Base-by-base conservation (phyloP, 768 basidiomycete genomes). In the Amyloporia xantha region DNA sequence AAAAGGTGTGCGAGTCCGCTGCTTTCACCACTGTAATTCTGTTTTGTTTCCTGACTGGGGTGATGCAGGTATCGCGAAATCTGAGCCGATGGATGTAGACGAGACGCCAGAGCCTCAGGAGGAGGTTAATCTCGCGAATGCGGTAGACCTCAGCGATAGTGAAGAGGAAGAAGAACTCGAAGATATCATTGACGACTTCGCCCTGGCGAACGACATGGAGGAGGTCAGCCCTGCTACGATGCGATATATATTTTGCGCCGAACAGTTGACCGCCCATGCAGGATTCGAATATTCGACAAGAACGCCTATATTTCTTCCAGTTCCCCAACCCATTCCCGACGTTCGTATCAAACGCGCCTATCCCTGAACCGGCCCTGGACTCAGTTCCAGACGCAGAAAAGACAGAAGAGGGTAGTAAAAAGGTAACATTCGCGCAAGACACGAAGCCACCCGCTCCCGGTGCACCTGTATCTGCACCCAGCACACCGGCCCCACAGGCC, bases 311-410 rank as follows among this genome's bases (percentile, higher is more conserved):
- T 60, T 84, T 92, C 56, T 93, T 95, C 69, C 91, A 94, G 61
- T 95, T 95, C 59, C 93, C 93, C 0, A 64, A 72, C 7, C 87
- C 90, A 0, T 93, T 96, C 66, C 91, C 92, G 0, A 74, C 70
- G 4, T 93, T 93, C 66, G 50, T 70, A 2, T 68, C 77, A 5
- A 38, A 69, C 50, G 46, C 62, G 5, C 53, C 65, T 6, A 52
- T 67, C 17, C 49, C 48, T 19, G 30, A 68, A 44, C 56, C 50
- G 7, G 48, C 48, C 24, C n/a, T 57, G 15, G 67, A 63, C 7
- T 59, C 62, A 21, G 68, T 72, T 41, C 62, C 55, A 36, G 53
- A 57, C 26, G 19, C 49, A 24, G 39, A 48, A 35, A 55, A 27
- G 51, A 39, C 36, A 52, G 48, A 57, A 57, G 28, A 53, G 48